Evolutionary conservation across 2,329 filamentous ascomycete species (phyloP).

Genomic region (Colletotrichum neosansevieriae): DNA sequence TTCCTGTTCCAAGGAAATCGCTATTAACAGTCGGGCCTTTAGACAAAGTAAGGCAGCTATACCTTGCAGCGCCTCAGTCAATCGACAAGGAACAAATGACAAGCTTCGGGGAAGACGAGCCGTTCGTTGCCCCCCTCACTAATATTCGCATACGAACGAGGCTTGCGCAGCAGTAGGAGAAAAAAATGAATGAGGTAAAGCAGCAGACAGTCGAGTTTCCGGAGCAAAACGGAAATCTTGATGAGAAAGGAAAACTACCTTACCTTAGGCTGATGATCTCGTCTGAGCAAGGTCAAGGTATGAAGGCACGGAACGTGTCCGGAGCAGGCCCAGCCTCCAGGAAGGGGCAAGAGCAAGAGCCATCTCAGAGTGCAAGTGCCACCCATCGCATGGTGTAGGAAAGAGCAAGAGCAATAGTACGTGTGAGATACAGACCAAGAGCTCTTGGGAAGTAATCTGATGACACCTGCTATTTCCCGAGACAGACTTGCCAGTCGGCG

Average conservation of each 20-base stretch:
- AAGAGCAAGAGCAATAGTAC: neutral
- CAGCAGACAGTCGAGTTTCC: neutral
- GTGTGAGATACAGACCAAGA: neutral
- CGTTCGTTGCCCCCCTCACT: neutral
- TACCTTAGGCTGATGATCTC: neutral
- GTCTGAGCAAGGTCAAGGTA: constrained; percentile 6
- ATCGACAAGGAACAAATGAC: constrained; percentile 19
- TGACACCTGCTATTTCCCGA: neutral
- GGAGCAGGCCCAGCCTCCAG: neutral
- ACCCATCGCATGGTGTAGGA: neutral
- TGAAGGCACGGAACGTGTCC: constrained; percentile 4
- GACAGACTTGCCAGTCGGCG: neutral
- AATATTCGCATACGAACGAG: neutral
- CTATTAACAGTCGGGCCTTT: constrained; percentile 28
- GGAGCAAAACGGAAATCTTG: neutral
- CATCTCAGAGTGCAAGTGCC: constrained; percentile 8
- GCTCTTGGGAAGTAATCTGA: neutral
- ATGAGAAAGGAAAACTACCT: neutral
- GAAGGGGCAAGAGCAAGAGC: constrained; percentile 13
- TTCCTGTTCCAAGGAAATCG: constrained; percentile 27
- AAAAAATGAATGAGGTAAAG: neutral
- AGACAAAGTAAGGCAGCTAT: constrained; percentile 21
- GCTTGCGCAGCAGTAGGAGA: neutral
- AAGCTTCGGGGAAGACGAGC: constrained; percentile 20
- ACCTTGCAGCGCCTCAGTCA: constrained; percentile 20